Evolutionary conservation across 345 rosid species (phyloP).

Genomic region (Microthlaspi erraticum): DNA sequence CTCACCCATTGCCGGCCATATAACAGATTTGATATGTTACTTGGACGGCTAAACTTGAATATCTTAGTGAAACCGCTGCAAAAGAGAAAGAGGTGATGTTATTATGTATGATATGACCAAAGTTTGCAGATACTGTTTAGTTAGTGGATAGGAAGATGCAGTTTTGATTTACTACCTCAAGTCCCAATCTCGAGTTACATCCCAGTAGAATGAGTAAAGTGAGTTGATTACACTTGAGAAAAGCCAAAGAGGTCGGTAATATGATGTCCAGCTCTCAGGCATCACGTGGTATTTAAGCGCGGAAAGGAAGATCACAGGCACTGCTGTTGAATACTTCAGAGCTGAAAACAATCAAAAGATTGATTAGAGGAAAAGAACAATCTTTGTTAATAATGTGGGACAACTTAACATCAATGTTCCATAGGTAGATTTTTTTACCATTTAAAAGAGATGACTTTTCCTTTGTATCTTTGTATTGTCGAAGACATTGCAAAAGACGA

Average conservation of each 20-base stretch:
- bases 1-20: conserved; percentile 92
- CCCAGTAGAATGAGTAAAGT: conserved; percentile 96
- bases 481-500: conserved; percentile 89
- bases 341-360: conserved; percentile 60
- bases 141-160: background rate
- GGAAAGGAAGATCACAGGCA: conserved; percentile 94
- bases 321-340: conserved; percentile 92
- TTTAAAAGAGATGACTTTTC: conserved; percentile 83
- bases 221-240: conserved; percentile 88
- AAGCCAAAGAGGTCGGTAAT: conserved; percentile 95
- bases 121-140: background rate
- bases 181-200: conserved; percentile 98
- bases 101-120: background rate
- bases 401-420: conserved; percentile 5
- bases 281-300: conserved; percentile 92
- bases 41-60: conserved; percentile 85
- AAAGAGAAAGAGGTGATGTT: conserved; percentile 8
- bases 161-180: conserved; percentile 59
- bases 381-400: background rate
- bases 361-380: background rate
- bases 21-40: conserved; percentile 54
- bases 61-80: conserved; percentile 83
- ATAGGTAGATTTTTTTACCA: conserved; percentile 50
- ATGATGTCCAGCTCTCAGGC: conserved; percentile 76
- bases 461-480: conserved; percentile 88